Base-by-base conservation (phyloP, 163 green algal genomes). In the Scenedesmus sp. region DNA sequence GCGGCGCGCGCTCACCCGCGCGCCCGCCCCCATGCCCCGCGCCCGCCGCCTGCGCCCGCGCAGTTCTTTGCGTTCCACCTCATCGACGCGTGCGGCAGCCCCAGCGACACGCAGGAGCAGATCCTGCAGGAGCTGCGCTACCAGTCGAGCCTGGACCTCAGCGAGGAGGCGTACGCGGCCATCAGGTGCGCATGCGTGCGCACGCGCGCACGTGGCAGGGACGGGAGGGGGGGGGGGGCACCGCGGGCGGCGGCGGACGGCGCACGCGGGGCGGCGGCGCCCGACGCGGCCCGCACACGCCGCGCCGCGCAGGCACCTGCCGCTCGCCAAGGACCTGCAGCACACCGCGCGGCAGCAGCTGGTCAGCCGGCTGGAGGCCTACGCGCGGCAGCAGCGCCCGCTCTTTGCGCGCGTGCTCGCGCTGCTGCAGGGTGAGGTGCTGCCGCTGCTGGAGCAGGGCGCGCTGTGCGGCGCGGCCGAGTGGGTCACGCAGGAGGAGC, bases 61-160 rank as follows among this genome's bases (percentile, higher is more conserved):
- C n/a, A 93, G 60, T 94, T 94, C 87, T 97, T 97, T 82, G 90
- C 93, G 20, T 98, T 97, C 83, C 90, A 89, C 67, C 83, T 98
- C 10, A 98, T 98, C 51, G 94, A 98, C 81, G 92, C 92, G 9
- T 96, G 94, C 87, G 93, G 94, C 44, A 91, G 71, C 22, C 70
- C 95, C 39, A 87, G 91, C 44, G 94, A 97, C 75, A 95, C 89
- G 65, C 84, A 92, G 54, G 83, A 90, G 54, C 91, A 95, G 70
- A 97, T 97, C 67, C 84, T 81, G 28, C 6, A 47, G 39, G 39
- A 47, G 39, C 39, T 47, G 39, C 39, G 39, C 63, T 98, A 98
- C 77, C 94, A 98, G 86, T 92, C 80, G 63, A 89, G 60, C 51
- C 83, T 97, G 63, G 94, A 98, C 80, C 87, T 98, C 28, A 87